phyloP scores from a whole-genome alignment of 2,329 filamentous ascomycete species.

The Colletotrichum sp. region DNA sequence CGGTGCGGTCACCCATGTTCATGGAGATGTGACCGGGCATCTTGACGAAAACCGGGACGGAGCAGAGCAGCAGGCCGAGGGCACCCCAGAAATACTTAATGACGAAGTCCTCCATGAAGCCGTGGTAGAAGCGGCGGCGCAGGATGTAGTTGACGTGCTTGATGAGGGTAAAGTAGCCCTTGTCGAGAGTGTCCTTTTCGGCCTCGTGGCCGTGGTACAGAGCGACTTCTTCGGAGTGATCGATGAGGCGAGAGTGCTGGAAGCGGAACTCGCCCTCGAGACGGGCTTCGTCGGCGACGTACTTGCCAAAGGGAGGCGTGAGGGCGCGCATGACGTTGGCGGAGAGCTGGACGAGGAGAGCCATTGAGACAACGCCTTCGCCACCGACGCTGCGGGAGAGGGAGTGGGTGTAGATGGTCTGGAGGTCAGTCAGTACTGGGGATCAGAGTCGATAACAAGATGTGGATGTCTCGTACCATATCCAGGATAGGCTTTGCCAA shows the following conservation, averaged over 20 bases:
- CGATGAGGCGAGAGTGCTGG: slow-evolving; percentile 91
- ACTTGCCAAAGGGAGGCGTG: slow-evolving; percentile 96
- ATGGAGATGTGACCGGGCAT: slow-evolving; percentile 71
- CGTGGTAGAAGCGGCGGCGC: slow-evolving; percentile 89
- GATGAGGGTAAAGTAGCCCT: slow-evolving; percentile 98
- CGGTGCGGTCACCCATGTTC: slow-evolving; percentile 74
- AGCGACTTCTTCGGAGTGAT: slow-evolving; percentile 94
- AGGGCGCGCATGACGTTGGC: slow-evolving; percentile 92
- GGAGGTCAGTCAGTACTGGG: not conserved
- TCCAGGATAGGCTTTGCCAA: slow-evolving; percentile 93
- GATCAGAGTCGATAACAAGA: not conserved
- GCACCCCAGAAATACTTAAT: slow-evolving; percentile 99
- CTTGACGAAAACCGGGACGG: slow-evolving; percentile 94
- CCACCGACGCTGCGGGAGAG: slow-evolving; percentile 94
- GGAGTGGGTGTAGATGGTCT: slow-evolving; percentile 92
- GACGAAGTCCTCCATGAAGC: slow-evolving; percentile 99
- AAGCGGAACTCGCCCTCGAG: slow-evolving; percentile 96
- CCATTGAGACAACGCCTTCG: slow-evolving; percentile 95
- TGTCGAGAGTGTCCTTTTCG: slow-evolving; percentile 95
- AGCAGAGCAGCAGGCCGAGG: slow-evolving; percentile 87
- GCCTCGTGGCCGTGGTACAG: slow-evolving; percentile 90
- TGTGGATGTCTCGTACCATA: slow-evolving; percentile 62
- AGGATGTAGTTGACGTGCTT: slow-evolving; percentile 98
- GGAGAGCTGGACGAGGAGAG: slow-evolving; percentile 88
- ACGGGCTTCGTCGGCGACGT: slow-evolving; percentile 93